Evolutionary conservation across 257 asterid species (phyloP), one percentile per base, ranked within the genome.

Genomic region (Solanum etuberosum): DNA sequence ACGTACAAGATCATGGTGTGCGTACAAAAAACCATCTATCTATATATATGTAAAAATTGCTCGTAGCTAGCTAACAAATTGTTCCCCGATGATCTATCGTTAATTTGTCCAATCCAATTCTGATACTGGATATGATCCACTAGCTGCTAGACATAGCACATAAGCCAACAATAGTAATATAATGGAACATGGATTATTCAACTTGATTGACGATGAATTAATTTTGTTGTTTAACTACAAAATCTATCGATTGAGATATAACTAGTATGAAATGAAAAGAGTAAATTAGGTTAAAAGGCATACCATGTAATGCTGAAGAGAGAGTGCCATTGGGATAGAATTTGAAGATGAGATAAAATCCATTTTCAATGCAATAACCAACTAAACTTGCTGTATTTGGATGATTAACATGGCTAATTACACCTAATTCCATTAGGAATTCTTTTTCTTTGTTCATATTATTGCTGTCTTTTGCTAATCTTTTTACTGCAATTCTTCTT

Each of bases 281-380:
- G 86, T 57, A 54, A 54, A 35, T 51, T 73, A 76, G 83, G 83
- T 23, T 9, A 12, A 48, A 78, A 29, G 10, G 8, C 84, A 16
- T 81, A 94, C 98, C 98, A 86, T 96, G 98, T 38, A 96, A 88
- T 2, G 96, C 95, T 37, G 98, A 94, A 5, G 93, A 89, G 23
- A 96, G 92, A 67, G 98, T 95, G 65, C 99, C 99, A 83, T 95
- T 92, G 6, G 96, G 94, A 88, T 91, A 94, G 84, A 95, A 90
- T 14, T 92, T 76, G 90, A 96, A 94, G 76, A 96, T 78, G 90
- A 96, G 94, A 90, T 92, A 92, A 21, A 96, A 92, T 6, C 99
- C 98, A 87, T 92, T 93, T 81, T 96, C 99, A 25, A 95, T 89
- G 92, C 99, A 93, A 87, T 89, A 96, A 4, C 99, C 99, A 34